Evolutionary conservation across 495 filamentous ascomycete genomes (phyloP), one percentile per base, ranked within the genome.

Genomic region (Delitschia confertaspora): DNA sequence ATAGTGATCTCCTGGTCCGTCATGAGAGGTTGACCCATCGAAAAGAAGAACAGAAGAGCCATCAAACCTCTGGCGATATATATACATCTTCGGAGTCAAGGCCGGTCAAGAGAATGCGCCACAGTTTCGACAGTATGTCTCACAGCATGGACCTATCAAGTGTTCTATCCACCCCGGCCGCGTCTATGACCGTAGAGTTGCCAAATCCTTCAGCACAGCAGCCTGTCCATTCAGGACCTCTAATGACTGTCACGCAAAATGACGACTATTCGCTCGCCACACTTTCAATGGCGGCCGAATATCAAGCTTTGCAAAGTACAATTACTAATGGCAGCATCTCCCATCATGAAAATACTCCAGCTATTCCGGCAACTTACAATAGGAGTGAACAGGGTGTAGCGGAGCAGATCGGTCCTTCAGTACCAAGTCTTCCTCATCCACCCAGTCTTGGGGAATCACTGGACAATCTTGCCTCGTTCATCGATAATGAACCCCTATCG

Each of bases 201-300:
- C 31, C 42, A 17, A 17, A 19, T 16, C 25, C 38, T 25, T 17
- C 22, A 3, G 25, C 26, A 17, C 39, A 33, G 17, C 27, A 10
- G 26, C 39, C 21, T 13, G 21, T 20, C 3, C 33, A 25, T n/a
- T 20, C 14, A 16, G 40, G 26, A 9, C 29, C 34, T 20, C 25
- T 39, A 9, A n/a, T n/a, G n/a, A 6, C 6, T 13, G 31, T 24
- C 1, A 16, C 17, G 17, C 48, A 51, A n/a, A 45, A 36, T 32
- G 48, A 51, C 24, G 48, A 51, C 17, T 45, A 38, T 19, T 51
- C 48, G n/a, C 42, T 51, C 9, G 36, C 42, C 0, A 42, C 48
- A 3, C 42, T 51, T 17, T 51, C 48, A 3, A 51, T 51, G 48
- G 48, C 48, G 0, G 48, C 48, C 19, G 48, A 51, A 26, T 51